Base-by-base conservation (phyloP, 768 basidiomycete genomes). In the Mycena epipterygia region DNA sequence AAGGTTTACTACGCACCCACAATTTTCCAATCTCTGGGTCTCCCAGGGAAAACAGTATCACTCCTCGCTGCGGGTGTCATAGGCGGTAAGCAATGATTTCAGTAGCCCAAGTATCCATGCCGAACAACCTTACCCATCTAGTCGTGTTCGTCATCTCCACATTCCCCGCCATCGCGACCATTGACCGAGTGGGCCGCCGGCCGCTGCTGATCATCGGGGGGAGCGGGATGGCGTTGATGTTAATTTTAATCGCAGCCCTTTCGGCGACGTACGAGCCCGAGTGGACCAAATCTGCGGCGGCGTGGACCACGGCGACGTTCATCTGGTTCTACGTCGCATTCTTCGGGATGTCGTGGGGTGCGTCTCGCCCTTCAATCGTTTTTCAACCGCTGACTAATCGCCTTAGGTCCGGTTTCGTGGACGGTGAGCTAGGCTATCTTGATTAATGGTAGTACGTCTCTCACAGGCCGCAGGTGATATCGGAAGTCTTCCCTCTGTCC, bases 401-500 rank as follows among this genome's bases (percentile, higher is more conserved):
- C 3, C 21, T 14, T 68, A 69, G 75, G 77, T 32, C 75, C 60
- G 21, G 64, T 74, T 12, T 74, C 70, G 30, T 66, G 71, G 72
- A 80, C 71, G 79, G 81, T 63, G 14, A 48, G 60, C n/a, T 7
- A 17, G 11, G 5, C 11, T 37, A 37, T 23, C 14, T 35, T 21
- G 16, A 5, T 32, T 14, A 37, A 33, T 12, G 23, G 33, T 11
- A n/a, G 32, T 23, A 19, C 13, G 23, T 25, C 44, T 55, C 11
- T 51, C 2, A 42, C 12, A 17, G 5, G 30, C 19, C 32, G 1
- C 16, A 72, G 71, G 71, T 85, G 14, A 77, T 84, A 52, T 83
- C 84, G 16, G 84, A 84, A 69, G 76, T 84, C 37, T 84, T 84
- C 51, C 84, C 84, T n/a, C 67, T 84, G 41, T 81, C 84, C 49